These are phyloP conservation scores for Ceratocystis ficicola DNA, from an alignment of 2,329 filamentous ascomycete species.

Conservation along the genomic window DNA sequence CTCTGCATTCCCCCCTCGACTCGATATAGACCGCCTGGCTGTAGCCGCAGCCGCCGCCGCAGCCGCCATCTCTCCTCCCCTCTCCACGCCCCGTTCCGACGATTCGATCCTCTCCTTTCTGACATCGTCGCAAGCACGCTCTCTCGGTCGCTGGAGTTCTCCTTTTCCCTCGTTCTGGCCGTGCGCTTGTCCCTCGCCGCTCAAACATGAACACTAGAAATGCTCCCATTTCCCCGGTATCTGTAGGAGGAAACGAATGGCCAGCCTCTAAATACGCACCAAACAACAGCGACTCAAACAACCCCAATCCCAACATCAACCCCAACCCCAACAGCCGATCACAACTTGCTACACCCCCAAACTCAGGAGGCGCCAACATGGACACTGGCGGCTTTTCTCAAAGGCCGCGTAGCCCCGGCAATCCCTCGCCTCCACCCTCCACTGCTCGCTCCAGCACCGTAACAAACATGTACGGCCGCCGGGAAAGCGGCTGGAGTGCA, in stretches of 20 bases:
- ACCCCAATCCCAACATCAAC: slow-evolving; percentile 39
- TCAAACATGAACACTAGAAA: slow-evolving; percentile 57
- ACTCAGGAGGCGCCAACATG: slow-evolving; percentile 51
- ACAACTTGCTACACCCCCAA: slow-evolving; percentile 56
- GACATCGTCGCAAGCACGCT: background rate
- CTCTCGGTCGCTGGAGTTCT: background rate
- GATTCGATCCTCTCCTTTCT: too few species aligned
- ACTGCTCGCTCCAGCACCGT: slow-evolving; percentile 76
- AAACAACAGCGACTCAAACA: slow-evolving; percentile 32
- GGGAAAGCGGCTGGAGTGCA: slow-evolving; percentile 51
- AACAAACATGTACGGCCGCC: slow-evolving; percentile 55
- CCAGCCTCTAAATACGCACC: slow-evolving; percentile 54
- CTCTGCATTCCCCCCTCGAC: background rate
- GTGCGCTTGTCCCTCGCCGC: background rate
- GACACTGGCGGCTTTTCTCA: slow-evolving; percentile 49
- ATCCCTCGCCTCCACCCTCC: slow-evolving; percentile 77
- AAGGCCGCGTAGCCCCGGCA: slow-evolving; percentile 45
- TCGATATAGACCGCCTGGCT: slow-evolving; percentile 2
- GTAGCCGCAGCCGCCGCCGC: background rate
- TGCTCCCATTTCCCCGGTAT: slow-evolving; percentile 70
- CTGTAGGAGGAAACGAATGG: slow-evolving; percentile 74
- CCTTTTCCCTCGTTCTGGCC: background rate
- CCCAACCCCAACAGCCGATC: slow-evolving; percentile 43
- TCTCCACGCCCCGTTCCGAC: background rate
- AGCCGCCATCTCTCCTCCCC: background rate